Evolutionary conservation across 2,329 filamentous ascomycete species (phyloP).

Genomic region (Scolecobasidium constrictum): DNA sequence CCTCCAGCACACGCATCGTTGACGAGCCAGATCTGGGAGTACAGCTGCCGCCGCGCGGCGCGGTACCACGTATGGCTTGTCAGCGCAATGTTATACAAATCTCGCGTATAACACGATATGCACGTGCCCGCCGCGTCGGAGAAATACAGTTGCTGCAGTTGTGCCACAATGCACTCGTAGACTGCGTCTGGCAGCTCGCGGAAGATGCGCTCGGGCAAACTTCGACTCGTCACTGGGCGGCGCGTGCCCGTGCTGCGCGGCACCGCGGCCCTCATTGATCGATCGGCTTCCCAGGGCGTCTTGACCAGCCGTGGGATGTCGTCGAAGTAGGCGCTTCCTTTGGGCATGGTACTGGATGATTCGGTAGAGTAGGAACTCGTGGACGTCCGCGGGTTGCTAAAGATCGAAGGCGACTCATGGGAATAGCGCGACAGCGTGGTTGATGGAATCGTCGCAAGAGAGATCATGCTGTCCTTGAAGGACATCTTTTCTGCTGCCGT

Average conservation of each 20-base stretch:
- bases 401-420: not conserved
- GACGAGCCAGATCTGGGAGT: constrained; percentile 37
- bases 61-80: constrained; percentile 47
- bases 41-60: constrained; percentile 40
- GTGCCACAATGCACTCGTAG: constrained; percentile 42
- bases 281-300: constrained; percentile 11
- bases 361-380: not conserved
- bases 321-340: constrained; percentile 1
- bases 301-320: constrained; percentile 8
- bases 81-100: constrained; percentile 41
- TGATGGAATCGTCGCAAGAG: constrained; percentile 3
- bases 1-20: constrained; percentile 23
- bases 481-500: constrained; percentile 6
- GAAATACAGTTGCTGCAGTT: constrained; percentile 36
- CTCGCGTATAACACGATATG: constrained; percentile 42
- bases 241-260: not conserved
- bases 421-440: not conserved
- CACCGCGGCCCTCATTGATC: constrained; percentile 2
- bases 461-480: not conserved
- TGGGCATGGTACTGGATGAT: not conserved
- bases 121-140: constrained; percentile 26
- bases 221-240: not conserved
- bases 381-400: constrained; percentile 2
- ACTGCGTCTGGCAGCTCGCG: constrained; percentile 41
- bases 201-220: constrained; percentile 8